phyloP scores from a whole-genome alignment of 345 rosid species.

The Arabidopsis suecica region DNA sequence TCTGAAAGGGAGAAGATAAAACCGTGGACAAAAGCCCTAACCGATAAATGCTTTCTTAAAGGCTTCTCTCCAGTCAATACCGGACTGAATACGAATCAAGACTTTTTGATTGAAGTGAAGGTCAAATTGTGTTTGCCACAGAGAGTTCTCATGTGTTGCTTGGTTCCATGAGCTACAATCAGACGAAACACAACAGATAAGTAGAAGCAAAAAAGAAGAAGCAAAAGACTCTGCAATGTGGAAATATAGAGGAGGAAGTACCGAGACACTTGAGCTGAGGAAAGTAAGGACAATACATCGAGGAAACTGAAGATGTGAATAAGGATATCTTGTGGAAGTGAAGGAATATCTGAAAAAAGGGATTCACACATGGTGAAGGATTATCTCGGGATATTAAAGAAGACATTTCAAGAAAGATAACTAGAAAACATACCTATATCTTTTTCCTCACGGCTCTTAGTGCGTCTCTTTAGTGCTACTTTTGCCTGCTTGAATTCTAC shows the following conservation, averaged over 20 bases:
- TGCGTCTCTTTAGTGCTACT: constrained; percentile 68
- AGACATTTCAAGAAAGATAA: not conserved
- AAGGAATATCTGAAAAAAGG: constrained; percentile 53
- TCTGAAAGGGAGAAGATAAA: not conserved
- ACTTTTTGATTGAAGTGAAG: constrained; percentile 44
- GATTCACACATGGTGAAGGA: not conserved
- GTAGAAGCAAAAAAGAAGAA: not conserved
- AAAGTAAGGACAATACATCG: constrained; percentile 63
- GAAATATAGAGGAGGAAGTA: constrained; percentile 42
- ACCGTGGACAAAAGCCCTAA: constrained; percentile 35
- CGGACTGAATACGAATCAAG: constrained; percentile 21
- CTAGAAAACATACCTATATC: constrained; percentile 47
- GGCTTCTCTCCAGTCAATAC: constrained; percentile 65
- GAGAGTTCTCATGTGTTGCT: constrained; percentile 60
- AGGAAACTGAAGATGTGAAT: constrained; percentile 68
- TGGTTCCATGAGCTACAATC: constrained; percentile 74
- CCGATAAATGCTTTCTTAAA: constrained; percentile 61
- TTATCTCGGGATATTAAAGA: not conserved
- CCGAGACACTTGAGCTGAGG: constrained; percentile 68
- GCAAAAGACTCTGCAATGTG: not conserved
- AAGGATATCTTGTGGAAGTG: constrained; percentile 75
- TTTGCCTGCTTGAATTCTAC: constrained; percentile 77
- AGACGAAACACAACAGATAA: constrained; percentile 30
- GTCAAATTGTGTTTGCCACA: constrained; percentile 64
- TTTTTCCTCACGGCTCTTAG: constrained; percentile 55